Evolutionary conservation across 2,329 filamentous ascomycete species (phyloP).

Genomic region (Anthostomella pinea): DNA sequence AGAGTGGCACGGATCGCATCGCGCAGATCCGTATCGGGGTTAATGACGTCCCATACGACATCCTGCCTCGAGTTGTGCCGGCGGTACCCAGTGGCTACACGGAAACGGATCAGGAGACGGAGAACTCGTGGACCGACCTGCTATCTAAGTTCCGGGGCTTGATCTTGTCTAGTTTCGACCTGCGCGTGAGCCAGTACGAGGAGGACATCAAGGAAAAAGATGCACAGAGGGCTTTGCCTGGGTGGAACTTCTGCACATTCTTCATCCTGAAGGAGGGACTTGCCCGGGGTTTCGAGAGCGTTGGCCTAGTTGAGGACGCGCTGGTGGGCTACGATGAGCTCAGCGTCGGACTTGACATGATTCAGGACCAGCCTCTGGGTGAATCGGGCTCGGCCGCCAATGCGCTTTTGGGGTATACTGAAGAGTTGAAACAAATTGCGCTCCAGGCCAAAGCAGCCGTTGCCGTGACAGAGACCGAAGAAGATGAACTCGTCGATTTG

Average conservation of each 20-base stretch:
- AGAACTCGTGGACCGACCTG: constrained; percentile 79
- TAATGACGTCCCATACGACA: constrained; percentile 65
- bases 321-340: constrained; percentile 94
- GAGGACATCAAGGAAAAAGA: constrained; percentile 96
- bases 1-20: constrained; percentile 71
- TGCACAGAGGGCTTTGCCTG: constrained; percentile 77
- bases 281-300: constrained; percentile 90
- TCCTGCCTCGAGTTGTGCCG: constrained; percentile 60
- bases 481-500: constrained; percentile 46
- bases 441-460: constrained; percentile 48
- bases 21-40: constrained; percentile 79
- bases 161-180: constrained; percentile 87
- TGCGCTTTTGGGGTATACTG: constrained; percentile 68
- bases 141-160: constrained; percentile 82
- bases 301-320: constrained; percentile 92
- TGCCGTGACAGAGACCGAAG: constrained; percentile 34
- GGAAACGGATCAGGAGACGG: constrained; percentile 74
- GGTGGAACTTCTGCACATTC: constrained; percentile 99
- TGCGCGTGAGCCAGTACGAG: constrained; percentile 89
- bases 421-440: constrained; percentile 64
- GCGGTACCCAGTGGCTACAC: constrained; percentile 61
- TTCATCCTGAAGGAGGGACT: constrained; percentile 97
- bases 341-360: constrained; percentile 77
- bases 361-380: constrained; percentile 68
- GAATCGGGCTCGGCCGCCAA: constrained; percentile 66